Conservation (phyloP, 163 green algal species). For the Chloromonas sp. region DNA sequence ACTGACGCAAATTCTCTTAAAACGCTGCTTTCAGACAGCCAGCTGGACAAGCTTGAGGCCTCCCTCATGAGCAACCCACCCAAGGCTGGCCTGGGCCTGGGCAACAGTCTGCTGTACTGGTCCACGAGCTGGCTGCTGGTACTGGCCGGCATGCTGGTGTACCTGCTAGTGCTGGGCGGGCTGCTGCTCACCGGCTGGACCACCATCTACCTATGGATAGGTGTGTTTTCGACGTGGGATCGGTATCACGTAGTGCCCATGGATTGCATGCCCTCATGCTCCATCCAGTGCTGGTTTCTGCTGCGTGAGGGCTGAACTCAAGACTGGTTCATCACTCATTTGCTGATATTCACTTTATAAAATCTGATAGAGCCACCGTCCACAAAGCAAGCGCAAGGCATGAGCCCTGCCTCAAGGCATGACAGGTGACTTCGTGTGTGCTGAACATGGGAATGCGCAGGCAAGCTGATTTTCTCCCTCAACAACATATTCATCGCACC, state of each 20-base stretch:
- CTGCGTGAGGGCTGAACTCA: neutral
- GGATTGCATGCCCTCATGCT: neutral
- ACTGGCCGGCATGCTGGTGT: neutral
- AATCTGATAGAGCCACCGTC: too few species aligned
- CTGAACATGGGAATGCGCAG: neutral
- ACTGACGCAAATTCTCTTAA: neutral
- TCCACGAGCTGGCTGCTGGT: neutral
- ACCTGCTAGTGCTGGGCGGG: neutral
- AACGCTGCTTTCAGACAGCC: neutral
- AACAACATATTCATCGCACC: neutral
- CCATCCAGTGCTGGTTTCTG: too few species aligned
- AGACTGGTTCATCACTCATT: neutral
- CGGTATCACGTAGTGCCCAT: neutral
- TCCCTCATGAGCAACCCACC: neutral
- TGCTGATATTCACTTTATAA: too few species aligned
- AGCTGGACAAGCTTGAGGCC: neutral
- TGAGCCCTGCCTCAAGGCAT: neutral
- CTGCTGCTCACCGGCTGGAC: neutral
- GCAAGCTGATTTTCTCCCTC: neutral
- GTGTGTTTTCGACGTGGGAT: neutral
- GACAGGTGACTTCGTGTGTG: neutral
- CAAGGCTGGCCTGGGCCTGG: slow-evolving; percentile 1
- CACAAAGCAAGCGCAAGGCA: too few species aligned
- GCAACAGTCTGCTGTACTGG: neutral
- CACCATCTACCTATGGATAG: neutral